Evolutionary conservation across 1,284 basidiomycete species (phyloP).

Genomic region (Schizophyllum amplum): DNA sequence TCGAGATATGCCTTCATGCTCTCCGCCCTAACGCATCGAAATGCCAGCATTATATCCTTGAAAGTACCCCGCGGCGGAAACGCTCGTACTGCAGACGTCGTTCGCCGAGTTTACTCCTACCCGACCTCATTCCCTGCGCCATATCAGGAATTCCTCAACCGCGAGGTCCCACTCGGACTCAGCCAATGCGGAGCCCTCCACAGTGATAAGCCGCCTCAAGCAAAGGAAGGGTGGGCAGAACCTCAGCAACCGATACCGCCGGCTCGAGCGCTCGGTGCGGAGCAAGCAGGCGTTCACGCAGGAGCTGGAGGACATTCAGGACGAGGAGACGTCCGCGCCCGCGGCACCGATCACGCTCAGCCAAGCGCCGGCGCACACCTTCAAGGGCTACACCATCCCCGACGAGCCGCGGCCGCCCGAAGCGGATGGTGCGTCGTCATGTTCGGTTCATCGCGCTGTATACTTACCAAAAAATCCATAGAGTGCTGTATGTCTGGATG

Average conservation of each 20-base stretch:
- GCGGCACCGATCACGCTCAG: neutral
- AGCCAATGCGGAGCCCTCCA: neutral
- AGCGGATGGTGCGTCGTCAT: slow-evolving; percentile 50
- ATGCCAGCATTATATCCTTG: neutral
- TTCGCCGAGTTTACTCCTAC: neutral
- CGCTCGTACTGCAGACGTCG: neutral
- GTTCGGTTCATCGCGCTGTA: neutral
- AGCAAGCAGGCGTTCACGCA: slow-evolving; percentile 31
- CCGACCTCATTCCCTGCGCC: too few species aligned
- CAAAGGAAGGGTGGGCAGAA: slow-evolving; percentile 30
- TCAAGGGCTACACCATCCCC: slow-evolving; percentile 52
- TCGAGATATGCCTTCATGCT: neutral
- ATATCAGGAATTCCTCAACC: neutral
- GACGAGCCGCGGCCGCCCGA: slow-evolving; percentile 50
- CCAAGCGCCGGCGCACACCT: slow-evolving; percentile 23
- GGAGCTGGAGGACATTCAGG: neutral
- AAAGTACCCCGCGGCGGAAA: neutral
- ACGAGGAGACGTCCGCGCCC: neutral
- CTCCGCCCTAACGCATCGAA: neutral
- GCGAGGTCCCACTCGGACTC: neutral
- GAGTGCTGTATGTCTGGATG: slow-evolving; percentile 94
- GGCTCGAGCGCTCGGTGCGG: slow-evolving; percentile 46
- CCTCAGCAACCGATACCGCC: slow-evolving; percentile 41
- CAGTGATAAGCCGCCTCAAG: neutral
- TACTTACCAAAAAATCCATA: slow-evolving; percentile 19